These are phyloP conservation scores for Lachancea mirantina DNA, from an alignment of 805 yeast species.

Conservation along the genomic window DNA sequence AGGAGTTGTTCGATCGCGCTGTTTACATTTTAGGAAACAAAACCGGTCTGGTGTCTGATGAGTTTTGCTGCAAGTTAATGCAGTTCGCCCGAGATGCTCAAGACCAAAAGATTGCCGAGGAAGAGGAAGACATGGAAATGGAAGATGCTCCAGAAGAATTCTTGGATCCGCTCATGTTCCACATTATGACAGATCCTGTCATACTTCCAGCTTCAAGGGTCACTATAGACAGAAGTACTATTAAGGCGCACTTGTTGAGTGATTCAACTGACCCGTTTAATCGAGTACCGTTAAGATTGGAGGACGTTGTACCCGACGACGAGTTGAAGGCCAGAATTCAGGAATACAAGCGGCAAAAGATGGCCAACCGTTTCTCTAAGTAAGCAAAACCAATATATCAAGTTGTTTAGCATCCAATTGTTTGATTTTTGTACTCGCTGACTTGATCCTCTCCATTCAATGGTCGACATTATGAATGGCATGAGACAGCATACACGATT, in stretches of 20 bases:
- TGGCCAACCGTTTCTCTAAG: slow-evolving; percentile 10
- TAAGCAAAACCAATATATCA: neutral
- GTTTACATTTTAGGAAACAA: slow-evolving; percentile 50
- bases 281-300: slow-evolving; percentile 81
- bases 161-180: slow-evolving; percentile 93
- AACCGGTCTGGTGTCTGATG: slow-evolving; percentile 47
- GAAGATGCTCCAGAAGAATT: slow-evolving; percentile 97
- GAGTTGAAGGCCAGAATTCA: slow-evolving; percentile 59
- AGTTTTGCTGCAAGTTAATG: slow-evolving; percentile 43
- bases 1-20: slow-evolving; percentile 63
- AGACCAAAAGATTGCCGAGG: slow-evolving; percentile 50
- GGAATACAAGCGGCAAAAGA: slow-evolving; percentile 46
- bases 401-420: neutral
- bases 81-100: slow-evolving; percentile 64
- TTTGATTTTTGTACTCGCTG: neutral
- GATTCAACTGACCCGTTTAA: slow-evolving; percentile 98
- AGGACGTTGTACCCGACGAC: slow-evolving; percentile 75
- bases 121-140: slow-evolving; percentile 76
- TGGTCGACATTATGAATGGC: too few species aligned
- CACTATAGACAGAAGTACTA: slow-evolving; percentile 81
- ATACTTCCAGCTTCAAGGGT: slow-evolving; percentile 82
- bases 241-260: slow-evolving; percentile 86
- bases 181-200: slow-evolving; percentile 94
- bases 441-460: neutral
- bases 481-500: too few species aligned